Conservation (phyloP, 2,329 filamentous ascomycete genomes). For the Fusarium circinatum region DNA sequence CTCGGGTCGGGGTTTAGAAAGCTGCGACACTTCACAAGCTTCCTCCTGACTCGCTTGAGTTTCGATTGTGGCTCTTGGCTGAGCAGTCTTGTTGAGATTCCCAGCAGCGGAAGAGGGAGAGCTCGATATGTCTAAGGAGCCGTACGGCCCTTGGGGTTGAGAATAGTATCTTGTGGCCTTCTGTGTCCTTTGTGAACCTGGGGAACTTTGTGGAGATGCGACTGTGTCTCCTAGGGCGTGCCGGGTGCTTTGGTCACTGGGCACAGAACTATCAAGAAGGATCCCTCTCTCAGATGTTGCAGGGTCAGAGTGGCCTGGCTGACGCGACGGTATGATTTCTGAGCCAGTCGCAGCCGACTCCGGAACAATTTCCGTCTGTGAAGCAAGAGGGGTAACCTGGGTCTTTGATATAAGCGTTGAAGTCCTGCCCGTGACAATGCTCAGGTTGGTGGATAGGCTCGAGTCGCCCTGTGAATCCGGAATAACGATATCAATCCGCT, state of each 20-base stretch:
- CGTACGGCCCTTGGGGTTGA: constrained; percentile 27
- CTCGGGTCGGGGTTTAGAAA: constrained; percentile 24
- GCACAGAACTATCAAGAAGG: not conserved
- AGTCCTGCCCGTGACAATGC: not conserved
- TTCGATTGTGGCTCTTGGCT: not conserved
- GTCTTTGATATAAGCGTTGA: not conserved
- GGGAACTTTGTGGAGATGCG: not conserved
- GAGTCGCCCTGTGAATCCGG: constrained; percentile 40
- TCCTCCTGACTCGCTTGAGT: not conserved
- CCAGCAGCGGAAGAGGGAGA: not conserved
- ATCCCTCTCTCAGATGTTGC: not conserved
- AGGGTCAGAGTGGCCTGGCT: constrained; percentile 32
- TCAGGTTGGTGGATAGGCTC: constrained; percentile 9
- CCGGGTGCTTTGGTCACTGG: not conserved
- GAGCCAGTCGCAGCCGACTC: constrained; percentile 20
- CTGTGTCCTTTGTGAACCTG: not conserved
- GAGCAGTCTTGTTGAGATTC: not conserved
- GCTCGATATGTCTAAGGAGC: not conserved
- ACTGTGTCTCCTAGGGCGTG: not conserved
- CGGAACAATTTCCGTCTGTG: constrained; percentile 18
- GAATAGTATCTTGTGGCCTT: constrained; percentile 29
- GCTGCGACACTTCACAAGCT: constrained; percentile 10
- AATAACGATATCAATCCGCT: constrained; percentile 15
- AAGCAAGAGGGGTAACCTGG: constrained; percentile 1
- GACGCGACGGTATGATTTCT: constrained; percentile 43